Evolutionary conservation across 495 filamentous ascomycete genomes (phyloP).

Genomic region (Penicillium taxi): DNA sequence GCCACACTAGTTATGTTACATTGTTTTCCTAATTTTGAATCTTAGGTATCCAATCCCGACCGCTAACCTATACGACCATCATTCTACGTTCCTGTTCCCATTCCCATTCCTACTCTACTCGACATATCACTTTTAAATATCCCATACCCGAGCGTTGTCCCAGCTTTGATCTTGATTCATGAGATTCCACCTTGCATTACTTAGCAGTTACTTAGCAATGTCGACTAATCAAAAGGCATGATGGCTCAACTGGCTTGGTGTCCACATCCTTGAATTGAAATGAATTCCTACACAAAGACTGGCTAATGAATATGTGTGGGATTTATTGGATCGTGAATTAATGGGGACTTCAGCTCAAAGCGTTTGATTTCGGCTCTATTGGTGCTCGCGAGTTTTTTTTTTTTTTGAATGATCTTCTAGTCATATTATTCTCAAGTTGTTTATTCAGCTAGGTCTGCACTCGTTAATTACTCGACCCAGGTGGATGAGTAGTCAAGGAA

Average conservation of each 20-base stretch:
- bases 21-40: neutral
- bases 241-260: constrained; percentile 16
- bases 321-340: too few relatives aligned
- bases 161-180: too few relatives aligned
- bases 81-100: neutral
- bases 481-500: too few relatives aligned
- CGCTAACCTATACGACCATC: constrained; percentile 14
- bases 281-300: too few relatives aligned
- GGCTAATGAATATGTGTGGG: too few relatives aligned
- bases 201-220: too few relatives aligned
- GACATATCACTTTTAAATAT: too few relatives aligned
- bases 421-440: constrained; percentile 5
- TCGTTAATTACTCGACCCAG: too few relatives aligned
- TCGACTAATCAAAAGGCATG: constrained; percentile 19
- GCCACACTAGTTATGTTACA: too few relatives aligned
- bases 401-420: constrained; percentile 1
- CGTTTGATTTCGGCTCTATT: constrained; percentile 17
- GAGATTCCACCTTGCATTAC: too few relatives aligned
- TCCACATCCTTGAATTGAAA: too few relatives aligned
- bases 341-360: constrained; percentile 5
- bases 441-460: constrained; percentile 1
- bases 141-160: too few relatives aligned
- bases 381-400: constrained; percentile 11
- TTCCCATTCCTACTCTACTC: constrained; percentile 1
- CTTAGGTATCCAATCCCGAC: constrained; percentile 47